phyloP scores from a whole-genome alignment of 1,284 basidiomycete genomes.

The Fomitopsis betulina region DNA sequence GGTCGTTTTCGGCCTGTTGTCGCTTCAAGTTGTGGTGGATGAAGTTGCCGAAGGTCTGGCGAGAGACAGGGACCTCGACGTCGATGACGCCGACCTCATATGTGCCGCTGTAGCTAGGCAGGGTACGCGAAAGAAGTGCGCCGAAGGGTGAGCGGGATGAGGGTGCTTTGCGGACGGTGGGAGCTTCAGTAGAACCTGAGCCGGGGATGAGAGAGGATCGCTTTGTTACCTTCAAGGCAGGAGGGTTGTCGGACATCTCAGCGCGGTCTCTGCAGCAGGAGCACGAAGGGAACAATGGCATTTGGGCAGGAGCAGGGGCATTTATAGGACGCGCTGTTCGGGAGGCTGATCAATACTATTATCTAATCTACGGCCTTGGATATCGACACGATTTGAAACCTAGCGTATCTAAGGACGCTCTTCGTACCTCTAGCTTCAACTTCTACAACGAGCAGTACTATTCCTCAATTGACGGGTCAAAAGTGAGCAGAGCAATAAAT shows the following conservation, averaged over 20 bases:
- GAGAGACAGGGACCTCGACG: not conserved
- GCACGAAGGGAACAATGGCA: not conserved
- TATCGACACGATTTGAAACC: too few relatives aligned
- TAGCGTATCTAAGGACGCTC: too few relatives aligned
- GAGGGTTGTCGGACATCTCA: not conserved
- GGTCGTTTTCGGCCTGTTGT: not conserved
- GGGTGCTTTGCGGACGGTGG: not conserved
- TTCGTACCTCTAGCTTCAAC: too few relatives aligned
- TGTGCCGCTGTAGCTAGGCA: not conserved
- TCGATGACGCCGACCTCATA: slow-evolving; percentile 1
- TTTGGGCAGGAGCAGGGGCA: not conserved
- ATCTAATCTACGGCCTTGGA: too few relatives aligned
- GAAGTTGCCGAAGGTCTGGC: slow-evolving; percentile 1
- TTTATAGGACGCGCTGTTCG: not conserved
- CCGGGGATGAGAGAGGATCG: not conserved
- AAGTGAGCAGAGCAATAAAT: too few relatives aligned
- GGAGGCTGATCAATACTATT: too few relatives aligned
- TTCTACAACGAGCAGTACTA: too few relatives aligned
- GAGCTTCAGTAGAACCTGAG: not conserved
- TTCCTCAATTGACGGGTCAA: too few relatives aligned
- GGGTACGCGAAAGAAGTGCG: not conserved
- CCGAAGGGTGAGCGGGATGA: not conserved
- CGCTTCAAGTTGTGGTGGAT: not conserved
- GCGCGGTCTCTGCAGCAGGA: not conserved
- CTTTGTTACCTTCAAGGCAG: not conserved